Evolutionary conservation across 441 rosid species (phyloP), one percentile per base, ranked within the genome.

Genomic region (Adansonia rubrostipa): DNA sequence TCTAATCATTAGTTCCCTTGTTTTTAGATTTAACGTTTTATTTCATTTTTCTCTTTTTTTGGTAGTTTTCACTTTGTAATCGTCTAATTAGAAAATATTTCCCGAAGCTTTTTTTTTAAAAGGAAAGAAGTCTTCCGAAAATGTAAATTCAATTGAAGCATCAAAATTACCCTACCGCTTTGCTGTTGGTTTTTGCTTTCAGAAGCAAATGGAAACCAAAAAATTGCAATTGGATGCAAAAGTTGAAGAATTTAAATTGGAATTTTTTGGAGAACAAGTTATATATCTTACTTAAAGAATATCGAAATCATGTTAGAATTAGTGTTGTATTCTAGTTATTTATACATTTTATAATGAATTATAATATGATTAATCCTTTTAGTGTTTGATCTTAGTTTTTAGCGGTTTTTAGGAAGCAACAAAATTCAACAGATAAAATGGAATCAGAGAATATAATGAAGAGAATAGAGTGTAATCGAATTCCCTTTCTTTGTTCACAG

Each of bases 401-500:
- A 9, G 17, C 14, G 14, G 0, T 10, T 68, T 45, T 20, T 22
- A 88, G 17, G 53, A 44, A 67, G n/a, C 15, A 15, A 28, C 75
- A 8, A 24, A 24, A 48, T 13, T 28, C 33, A 28, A 28, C 33
- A 28, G 33, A 28, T 28, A 28, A 28, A 33, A 33, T 33, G 36
- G 36, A 33, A 33, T 3, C 36, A 33, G 36, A 33, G 4, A 3
- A 42, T 56, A 19, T 36, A 33, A 63, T 14, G 44, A 2, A 36
- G 68, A 63, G 62, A 71, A 71, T 71, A 3, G 4, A 33, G 4
- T 33, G 4, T 3, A 3, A 3, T 33, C 4, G 36, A 33, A 33
- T 33, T 33, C 36, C 42, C 6, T 50, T 77, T 20, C 6, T 60
- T 40, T 82, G 76, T 80, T 17, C 36, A 62, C 93, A 96, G 99